Evolutionary conservation across 2,329 filamentous ascomycete species (phyloP), one percentile per base, ranked within the genome.

Genomic region (Aureobasidium melanogenum): DNA sequence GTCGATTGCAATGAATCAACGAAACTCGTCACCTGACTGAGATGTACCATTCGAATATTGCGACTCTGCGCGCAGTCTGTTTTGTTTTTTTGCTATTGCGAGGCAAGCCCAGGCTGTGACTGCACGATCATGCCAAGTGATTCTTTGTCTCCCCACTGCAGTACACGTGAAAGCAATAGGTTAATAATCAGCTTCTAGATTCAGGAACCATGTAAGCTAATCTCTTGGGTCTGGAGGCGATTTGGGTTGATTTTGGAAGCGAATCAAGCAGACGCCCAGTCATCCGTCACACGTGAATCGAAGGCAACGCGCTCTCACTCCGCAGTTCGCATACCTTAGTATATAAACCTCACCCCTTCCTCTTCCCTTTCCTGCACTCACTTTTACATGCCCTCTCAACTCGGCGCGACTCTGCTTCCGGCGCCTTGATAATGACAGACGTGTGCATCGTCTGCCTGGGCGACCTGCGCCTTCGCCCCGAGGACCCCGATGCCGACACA

Each of bases 401-500:
- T 63, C 52, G 26, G 36, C 58, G 47, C 61, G 48, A 38, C 57
- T 43, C 57, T 62, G 44, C 61, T 62, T 22, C 10, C 9, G 56
- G 43, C 34, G 24, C 59, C 19, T 48, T 47, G 36, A 61, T 62
- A 67, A 86, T 85, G 84, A 82, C 83, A 75, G 84, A 86, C 73
- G 84, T 83, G 69, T 88, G 85, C 76, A 88, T 88, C 76, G 85
- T 88, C 73, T 88, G 85, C 78, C 79, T 88, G 77, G 84, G 84
- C 78, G 84, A 87, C 78, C 82, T 88, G 76, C 82, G 80, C 75
- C 80, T 78, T 47, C n/a, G 48, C 32, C 22, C 41, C 22, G 36
- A 38, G 28, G 22, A 52, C 22, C 28, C 12, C 22, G 41, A 34
- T 44, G 58, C 39, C 39, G 50, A 56, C 26, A 56, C 52, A 19